A percentile compares a stretch with the other conserved stretches of the same genome.
phyloP scores from a whole-genome alignment of 129 eudicot species.

The Chrysanthemum makinoi region DNA sequence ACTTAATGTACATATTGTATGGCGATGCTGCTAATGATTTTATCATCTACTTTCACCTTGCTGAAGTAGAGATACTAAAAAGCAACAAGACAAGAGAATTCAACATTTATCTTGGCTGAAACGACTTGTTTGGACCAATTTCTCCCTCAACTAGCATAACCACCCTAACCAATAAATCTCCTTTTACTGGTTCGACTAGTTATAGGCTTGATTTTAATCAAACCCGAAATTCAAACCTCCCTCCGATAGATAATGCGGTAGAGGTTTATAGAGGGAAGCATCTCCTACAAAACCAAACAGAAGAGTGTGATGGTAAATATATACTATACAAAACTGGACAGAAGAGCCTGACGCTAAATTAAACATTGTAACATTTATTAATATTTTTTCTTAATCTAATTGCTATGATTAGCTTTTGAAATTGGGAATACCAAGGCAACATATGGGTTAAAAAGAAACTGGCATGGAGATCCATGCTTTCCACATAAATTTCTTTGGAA shows the following conservation, averaged over 20 bases:
- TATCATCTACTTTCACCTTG: slow-evolving; percentile 30
- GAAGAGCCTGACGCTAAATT: not conserved
- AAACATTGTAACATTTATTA: not conserved
- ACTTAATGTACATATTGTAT: not conserved
- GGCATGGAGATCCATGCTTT: slow-evolving; percentile 47
- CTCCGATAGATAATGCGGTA: slow-evolving; percentile 30
- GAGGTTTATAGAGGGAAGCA: slow-evolving; percentile 22
- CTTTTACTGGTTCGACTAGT: not conserved
- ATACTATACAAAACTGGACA: slow-evolving; percentile 12
- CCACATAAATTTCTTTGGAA: not conserved
- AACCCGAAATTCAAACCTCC: slow-evolving; percentile 30
- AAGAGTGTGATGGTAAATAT: not conserved
- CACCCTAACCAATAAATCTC: not conserved
- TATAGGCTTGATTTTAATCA: not conserved
- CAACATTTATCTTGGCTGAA: slow-evolving; percentile 26
- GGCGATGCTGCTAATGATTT: slow-evolving; percentile 1
- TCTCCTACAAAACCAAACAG: slow-evolving; percentile 17
- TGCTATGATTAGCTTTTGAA: slow-evolving; percentile 20
- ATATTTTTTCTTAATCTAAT: not conserved
- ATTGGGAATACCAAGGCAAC: slow-evolving; percentile 31
- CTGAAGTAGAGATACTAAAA: slow-evolving; percentile 32
- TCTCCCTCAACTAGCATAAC: slow-evolving; percentile 9
- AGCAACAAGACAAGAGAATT: slow-evolving; percentile 30
- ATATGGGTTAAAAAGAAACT: slow-evolving; percentile 23
- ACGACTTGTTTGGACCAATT: not conserved